Base-by-base conservation (phyloP, 108 stramenopile genomes). In the Pseudonitzschia pungens region DNA sequence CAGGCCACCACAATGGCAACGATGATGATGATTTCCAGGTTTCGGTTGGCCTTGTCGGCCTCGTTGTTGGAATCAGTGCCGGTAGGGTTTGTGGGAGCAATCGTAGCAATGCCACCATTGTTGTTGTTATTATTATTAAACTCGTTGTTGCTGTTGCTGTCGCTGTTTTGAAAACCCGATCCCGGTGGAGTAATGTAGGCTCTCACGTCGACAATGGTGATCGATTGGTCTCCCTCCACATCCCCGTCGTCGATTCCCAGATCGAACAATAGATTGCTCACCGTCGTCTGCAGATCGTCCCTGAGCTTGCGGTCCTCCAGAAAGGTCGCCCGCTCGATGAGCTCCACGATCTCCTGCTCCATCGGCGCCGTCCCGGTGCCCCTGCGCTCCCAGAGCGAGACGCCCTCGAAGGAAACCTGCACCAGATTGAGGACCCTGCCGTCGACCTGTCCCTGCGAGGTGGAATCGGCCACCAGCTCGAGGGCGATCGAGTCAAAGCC, bases 1-100 rank as follows among this genome's bases (percentile, higher is more conserved):
- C 75, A 82, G 0, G 87, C 87, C 55, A 88, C 80, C 10, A 81
- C 81, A 73, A 88, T 81, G 62, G 87, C 87, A 52, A 81, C 68
- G 31, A 84, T 78, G 67, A 88, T 88, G 40, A 88, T 77, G 56
- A 84, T 77, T 43, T 84, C 77, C 69, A 84, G 72, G 29, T 41
- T 65, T n/a, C 52, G 43, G 63, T 76, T 68, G 11, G 42, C 65
- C 2, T 40, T 26, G 24, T 14, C 9, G 41, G 28, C 6, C 29
- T 27, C 20, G 5, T 41, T 15, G 28, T 48, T 2, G 4, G 0
- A 1, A 9, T 22, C 22, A 24, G 11, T 43, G 56, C 36, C 36
- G 36, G 36, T 6, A 26, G 36, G 56, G 0, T 5, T 2, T n/a
- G n/a, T n/a, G n/a, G n/a, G n/a, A n/a, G n/a, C n/a, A n/a, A n/a